Evolutionary conservation across 1,284 basidiomycete species (phyloP).

Genomic region (Puccinia hordei): DNA sequence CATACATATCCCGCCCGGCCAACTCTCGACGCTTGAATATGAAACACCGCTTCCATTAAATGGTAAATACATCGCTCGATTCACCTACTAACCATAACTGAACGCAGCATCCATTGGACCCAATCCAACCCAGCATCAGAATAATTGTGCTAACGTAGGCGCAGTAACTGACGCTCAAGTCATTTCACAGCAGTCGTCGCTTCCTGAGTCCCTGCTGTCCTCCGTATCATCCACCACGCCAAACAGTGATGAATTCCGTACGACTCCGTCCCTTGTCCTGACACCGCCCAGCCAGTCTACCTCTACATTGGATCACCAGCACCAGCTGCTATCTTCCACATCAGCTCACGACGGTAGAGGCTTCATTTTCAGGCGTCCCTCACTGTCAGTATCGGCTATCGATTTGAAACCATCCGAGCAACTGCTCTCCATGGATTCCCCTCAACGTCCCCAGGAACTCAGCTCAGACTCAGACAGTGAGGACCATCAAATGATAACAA

Average conservation of each 20-base stretch:
- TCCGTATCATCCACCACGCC: neutral
- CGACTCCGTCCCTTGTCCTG: neutral
- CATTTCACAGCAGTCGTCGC: neutral
- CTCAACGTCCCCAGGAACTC: neutral
- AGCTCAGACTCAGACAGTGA: slow-evolving; percentile 15
- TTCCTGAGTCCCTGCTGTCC: neutral
- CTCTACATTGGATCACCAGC: neutral
- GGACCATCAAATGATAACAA: neutral
- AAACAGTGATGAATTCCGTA: neutral
- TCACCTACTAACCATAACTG: too few relatives aligned
- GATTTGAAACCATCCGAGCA: neutral
- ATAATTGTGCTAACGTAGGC: too few relatives aligned
- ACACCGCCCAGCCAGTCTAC: slow-evolving; percentile 21
- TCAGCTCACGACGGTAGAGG: too few relatives aligned
- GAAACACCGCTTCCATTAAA: too few relatives aligned
- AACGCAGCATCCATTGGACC: too few relatives aligned
- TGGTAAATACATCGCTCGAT: too few relatives aligned
- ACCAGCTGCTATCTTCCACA: neutral
- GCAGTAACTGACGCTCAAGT: neutral
- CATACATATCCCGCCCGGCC: too few relatives aligned
- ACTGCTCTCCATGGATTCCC: neutral
- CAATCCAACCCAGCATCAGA: too few relatives aligned
- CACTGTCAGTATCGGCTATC: too few relatives aligned
- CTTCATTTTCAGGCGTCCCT: too few relatives aligned
- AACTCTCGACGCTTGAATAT: too few relatives aligned